Evolutionary conservation across 2,329 filamentous ascomycete species (phyloP), one percentile per base, ranked within the genome.

Genomic region (Sclerotinia sclerotiorum): DNA sequence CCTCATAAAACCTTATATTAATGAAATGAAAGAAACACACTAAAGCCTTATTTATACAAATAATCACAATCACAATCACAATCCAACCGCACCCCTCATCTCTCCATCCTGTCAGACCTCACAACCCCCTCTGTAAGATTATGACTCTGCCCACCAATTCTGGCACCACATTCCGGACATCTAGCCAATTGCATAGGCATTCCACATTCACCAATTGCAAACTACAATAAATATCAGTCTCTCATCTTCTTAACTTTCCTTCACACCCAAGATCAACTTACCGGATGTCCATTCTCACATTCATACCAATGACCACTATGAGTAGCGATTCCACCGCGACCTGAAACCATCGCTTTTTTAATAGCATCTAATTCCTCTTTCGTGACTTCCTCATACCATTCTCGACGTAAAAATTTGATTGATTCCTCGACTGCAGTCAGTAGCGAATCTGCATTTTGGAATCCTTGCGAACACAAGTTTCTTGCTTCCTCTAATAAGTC

Each of bases 141-240:
- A 74, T 90, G 87, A 32, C 81, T 8, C 54, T 73, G 74, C 0
- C 89, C 88, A 1, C 88, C 88, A 39, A 91, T 82, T 0, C 75
- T 69, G 0, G 81, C 81, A 0, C 81, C 83, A 71, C 89, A 92
- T 70, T 91, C 84, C 0, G 88, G 87, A 71, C 90, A 92, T 0
- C 77, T 76, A 1, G 87, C 83, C 29, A 73, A 56, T 74, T 91
- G 69, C 86, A 90, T 89, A 0, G 88, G 85, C 82, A 87, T 85
- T 0, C 88, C 88, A 71, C 88, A 90, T 69, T 90, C 86, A 0
- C 87, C 87, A 21, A 90, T 82, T 0, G 87, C 85, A 71, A 91
- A 89, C 69, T 73, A 63, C 54, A 5, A 27, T 46, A 29, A 29
- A 46, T 29, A 24, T 24, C 35, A 29, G 17, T n/a, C 27, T 29